Conservation (phyloP, 306 rosid species). For the Hylodesmum podocarpum region DNA sequence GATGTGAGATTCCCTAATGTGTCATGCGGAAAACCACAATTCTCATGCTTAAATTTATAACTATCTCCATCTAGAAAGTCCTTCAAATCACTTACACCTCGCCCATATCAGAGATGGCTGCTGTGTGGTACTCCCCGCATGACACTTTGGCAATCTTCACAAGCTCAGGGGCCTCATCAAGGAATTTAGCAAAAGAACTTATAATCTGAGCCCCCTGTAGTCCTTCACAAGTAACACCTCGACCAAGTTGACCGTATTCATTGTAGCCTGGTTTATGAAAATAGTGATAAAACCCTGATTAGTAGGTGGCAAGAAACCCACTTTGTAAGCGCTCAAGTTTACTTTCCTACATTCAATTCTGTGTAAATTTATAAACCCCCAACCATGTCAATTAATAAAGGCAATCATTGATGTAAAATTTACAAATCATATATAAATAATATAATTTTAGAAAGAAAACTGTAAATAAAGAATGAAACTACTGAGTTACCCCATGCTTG, state of each 20-base stretch:
- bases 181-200: conserved; percentile 81
- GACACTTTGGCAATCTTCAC: conserved; percentile 92
- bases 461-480: conserved; percentile 26
- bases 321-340: conserved; percentile 26
- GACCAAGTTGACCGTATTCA: conserved; percentile 97
- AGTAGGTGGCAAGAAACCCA: conserved; percentile 33
- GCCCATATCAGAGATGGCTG: conserved; percentile 86
- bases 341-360: conserved; percentile 20
- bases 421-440: background rate
- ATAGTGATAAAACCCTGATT: conserved; percentile 43
- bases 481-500: conserved; percentile 88
- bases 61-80: conserved; percentile 64
- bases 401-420: background rate
- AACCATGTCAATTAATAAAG: conserved; percentile 4
- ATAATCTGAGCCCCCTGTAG: conserved; percentile 79
- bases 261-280: conserved; percentile 86
- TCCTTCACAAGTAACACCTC: conserved; percentile 93
- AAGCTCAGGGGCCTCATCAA: conserved; percentile 92
- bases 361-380: conserved; percentile 1
- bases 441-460: background rate
- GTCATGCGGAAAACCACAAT: conserved; percentile 69
- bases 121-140: conserved; percentile 97
- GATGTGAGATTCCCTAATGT: conserved; percentile 61
- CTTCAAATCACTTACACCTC: conserved; percentile 95
- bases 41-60: conserved; percentile 57